Percentiles rank a stretch among this genome's conserved stretches.
Conservation (phyloP, 1,139 yeast species). For the Geotrichum restrictum region DNA sequence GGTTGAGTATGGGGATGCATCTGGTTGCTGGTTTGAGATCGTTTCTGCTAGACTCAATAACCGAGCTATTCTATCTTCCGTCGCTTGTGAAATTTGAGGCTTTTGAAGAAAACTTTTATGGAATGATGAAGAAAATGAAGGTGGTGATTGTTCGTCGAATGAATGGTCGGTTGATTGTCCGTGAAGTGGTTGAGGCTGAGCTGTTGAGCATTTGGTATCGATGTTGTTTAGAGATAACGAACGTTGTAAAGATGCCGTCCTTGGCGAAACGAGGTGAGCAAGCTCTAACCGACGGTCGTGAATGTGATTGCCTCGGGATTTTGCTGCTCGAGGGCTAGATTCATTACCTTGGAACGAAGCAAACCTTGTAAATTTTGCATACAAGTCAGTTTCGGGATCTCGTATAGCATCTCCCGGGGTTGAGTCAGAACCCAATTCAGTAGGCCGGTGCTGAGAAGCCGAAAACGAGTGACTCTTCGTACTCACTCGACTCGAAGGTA, state of each 20-base stretch:
- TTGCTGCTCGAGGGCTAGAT: too few relatives aligned
- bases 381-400: slow-evolving; percentile 14
- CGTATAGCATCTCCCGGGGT: neutral
- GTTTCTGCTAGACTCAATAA: slow-evolving; percentile 1
- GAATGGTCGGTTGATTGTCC: too few relatives aligned
- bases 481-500: neutral
- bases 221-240: neutral
- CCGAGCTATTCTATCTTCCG: slow-evolving; percentile 2
- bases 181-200: too few relatives aligned
- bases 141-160: too few relatives aligned
- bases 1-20: neutral
- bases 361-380: slow-evolving; percentile 5
- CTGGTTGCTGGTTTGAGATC: neutral
- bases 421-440: neutral
- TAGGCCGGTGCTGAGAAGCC: neutral
- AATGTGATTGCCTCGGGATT: too few relatives aligned
- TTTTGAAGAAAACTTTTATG: neutral
- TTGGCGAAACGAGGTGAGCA: neutral
- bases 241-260: neutral
- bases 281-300: neutral
- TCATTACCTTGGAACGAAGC: neutral
- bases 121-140: too few relatives aligned
- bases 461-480: neutral
- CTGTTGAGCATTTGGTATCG: too few relatives aligned
- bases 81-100: too few relatives aligned